Evolutionary conservation across 2,329 filamentous ascomycete genomes (phyloP).

Genomic region (Beauveria caledonica): DNA sequence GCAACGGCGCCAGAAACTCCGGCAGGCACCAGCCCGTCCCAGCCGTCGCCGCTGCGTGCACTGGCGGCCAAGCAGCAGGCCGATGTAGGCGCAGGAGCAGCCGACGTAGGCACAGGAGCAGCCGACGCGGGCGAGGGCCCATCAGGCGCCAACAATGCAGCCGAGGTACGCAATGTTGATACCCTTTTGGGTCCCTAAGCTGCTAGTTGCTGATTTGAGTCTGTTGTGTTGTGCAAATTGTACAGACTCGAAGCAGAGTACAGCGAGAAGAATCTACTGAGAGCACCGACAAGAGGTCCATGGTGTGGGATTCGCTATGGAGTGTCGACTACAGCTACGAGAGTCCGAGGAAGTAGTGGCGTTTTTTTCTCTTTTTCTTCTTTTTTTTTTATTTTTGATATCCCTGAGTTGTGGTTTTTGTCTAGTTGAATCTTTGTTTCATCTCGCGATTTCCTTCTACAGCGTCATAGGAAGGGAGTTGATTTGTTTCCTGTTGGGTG

Average conservation of each 20-base stretch:
- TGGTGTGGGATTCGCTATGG: conserved; percentile 57
- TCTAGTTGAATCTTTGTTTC: background rate
- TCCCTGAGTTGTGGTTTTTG: conserved; percentile 12
- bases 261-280: conserved; percentile 32
- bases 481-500: background rate
- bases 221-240: background rate
- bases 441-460: background rate
- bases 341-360: conserved; percentile 22
- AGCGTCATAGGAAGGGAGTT: conserved; percentile 1
- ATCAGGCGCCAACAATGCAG: conserved; percentile 18
- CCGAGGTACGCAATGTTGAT: conserved; percentile 50
- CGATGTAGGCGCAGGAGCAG: conserved; percentile 13
- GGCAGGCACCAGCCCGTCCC: conserved; percentile 32
- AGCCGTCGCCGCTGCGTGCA: conserved; percentile 20
- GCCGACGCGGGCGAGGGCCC: conserved; percentile 11
- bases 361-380: background rate
- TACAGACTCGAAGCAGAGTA: conserved; percentile 21
- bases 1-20: conserved; percentile 37
- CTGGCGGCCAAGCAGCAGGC: conserved; percentile 17
- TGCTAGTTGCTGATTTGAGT: conserved; percentile 3
- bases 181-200: conserved; percentile 38
- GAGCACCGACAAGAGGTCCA: conserved; percentile 40
- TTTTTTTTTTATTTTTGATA: conserved; percentile 1
- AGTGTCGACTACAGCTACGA: conserved; percentile 50
- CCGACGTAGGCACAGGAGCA: background rate